Conservation (phyloP, 2,329 filamentous ascomycete genomes). For the Davidsoniella neocaledoniae region DNA sequence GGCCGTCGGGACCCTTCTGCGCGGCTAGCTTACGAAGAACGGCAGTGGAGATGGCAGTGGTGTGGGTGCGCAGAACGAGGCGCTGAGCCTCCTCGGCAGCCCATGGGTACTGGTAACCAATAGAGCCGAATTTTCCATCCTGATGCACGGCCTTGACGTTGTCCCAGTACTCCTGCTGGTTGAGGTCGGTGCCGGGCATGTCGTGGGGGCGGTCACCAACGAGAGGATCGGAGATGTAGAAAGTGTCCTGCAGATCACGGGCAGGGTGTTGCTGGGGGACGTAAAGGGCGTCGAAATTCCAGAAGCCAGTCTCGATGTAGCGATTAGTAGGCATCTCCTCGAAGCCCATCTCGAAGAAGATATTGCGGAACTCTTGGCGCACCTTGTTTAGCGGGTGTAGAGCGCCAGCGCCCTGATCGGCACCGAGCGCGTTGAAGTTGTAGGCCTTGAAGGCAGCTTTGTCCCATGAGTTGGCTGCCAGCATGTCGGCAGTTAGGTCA, state of each 20-base stretch:
- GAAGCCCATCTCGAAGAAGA: constrained; percentile 99
- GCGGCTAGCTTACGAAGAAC: constrained; percentile 82
- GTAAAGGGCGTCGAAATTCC: constrained; percentile 96
- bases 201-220: constrained; percentile 51
- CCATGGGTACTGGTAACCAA: constrained; percentile 94
- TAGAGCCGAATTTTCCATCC: constrained; percentile 80
- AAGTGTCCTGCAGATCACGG: constrained; percentile 92
- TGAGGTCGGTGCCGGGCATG: constrained; percentile 33
- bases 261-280: constrained; percentile 96
- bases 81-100: constrained; percentile 69
- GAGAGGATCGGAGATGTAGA: constrained; percentile 87
- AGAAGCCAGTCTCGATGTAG: constrained; percentile 94
- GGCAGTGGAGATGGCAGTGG: constrained; percentile 77
- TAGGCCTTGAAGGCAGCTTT: constrained; percentile 69
- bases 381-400: constrained; percentile 77
- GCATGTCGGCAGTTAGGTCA: constrained; percentile 86
- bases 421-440: constrained; percentile 55
- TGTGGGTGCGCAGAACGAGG: constrained; percentile 88
- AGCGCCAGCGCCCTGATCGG: constrained; percentile 43
- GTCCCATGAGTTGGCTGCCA: constrained; percentile 79
- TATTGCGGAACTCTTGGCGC: constrained; percentile 84
- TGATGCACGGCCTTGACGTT: constrained; percentile 79
- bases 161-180: constrained; percentile 64
- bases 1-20: constrained; percentile 55
- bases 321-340: constrained; percentile 92